Evolutionary conservation across 495 filamentous ascomycete species (phyloP).

Genomic region (Friedmanniomyces simplex): DNA sequence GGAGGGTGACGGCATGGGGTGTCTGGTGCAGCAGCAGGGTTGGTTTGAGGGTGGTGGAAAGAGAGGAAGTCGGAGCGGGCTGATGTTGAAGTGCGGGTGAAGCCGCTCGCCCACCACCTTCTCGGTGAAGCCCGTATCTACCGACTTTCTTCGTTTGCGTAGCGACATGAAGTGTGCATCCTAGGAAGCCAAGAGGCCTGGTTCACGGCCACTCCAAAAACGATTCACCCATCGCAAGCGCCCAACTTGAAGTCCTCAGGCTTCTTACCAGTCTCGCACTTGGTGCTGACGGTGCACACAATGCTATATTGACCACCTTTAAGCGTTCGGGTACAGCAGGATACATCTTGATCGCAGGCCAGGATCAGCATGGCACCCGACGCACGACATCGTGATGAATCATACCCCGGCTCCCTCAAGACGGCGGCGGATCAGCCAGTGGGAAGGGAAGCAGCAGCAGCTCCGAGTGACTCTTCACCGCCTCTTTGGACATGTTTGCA

Average conservation of each 20-base stretch:
- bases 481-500: not conserved
- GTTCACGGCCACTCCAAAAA: too few relatives aligned
- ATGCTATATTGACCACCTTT: not conserved
- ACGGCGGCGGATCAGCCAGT: not conserved
- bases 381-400: constrained; percentile 1
- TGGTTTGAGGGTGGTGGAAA: not conserved
- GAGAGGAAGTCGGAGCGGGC: not conserved
- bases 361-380: not conserved
- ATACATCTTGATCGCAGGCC: not conserved
- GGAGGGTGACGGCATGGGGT: constrained; percentile 2
- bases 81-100: not conserved
- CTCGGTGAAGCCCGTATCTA: too few relatives aligned
- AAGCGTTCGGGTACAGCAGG: not conserved
- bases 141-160: too few relatives aligned
- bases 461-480: constrained; percentile 6
- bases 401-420: not conserved
- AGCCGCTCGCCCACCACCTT: too few relatives aligned
- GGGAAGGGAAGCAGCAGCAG: not conserved
- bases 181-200: too few relatives aligned
- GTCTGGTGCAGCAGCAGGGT: not conserved
- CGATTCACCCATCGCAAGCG: too few relatives aligned
- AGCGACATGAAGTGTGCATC: too few relatives aligned
- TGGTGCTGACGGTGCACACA: too few relatives aligned
- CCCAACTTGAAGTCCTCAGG: too few relatives aligned
- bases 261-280: too few relatives aligned